Percentiles rank a stretch among this genome's conserved stretches.
Evolutionary conservation across 257 asterid genomes (phyloP).

Genomic region (Primulina tabacum): DNA sequence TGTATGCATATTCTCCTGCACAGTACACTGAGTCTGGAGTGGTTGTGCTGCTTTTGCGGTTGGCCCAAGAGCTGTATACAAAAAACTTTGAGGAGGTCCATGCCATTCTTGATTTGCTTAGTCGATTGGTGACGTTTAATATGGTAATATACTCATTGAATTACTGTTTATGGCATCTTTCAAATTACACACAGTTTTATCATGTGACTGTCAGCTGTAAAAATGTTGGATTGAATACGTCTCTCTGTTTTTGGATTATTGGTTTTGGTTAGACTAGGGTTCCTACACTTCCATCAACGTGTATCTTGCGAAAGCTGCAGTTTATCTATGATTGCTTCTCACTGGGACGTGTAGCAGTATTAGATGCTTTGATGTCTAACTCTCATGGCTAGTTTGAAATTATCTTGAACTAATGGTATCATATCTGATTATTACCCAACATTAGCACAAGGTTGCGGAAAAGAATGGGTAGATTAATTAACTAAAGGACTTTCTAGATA

Average conservation of each 20-base stretch:
- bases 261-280: not conserved
- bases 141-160: conserved; percentile 45
- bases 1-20: conserved; percentile 24
- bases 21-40: conserved; percentile 84
- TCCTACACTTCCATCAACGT: not conserved
- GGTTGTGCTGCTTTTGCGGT: conserved; percentile 66
- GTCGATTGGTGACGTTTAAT: conserved; percentile 70
- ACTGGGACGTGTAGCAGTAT: not conserved
- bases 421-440: not conserved
- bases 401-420: not conserved
- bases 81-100: conserved; percentile 52
- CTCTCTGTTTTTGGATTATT: not conserved
- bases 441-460: not conserved
- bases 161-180: conserved; percentile 13
- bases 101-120: conserved; percentile 67
- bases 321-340: not conserved
- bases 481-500: not conserved
- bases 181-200: conserved; percentile 15
- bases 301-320: not conserved
- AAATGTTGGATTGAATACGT: not conserved
- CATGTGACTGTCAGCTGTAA: not conserved
- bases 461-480: conserved; percentile 6
- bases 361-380: not conserved
- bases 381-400: conserved; percentile 10
- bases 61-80: conserved; percentile 58